phyloP scores from a whole-genome alignment of 2,329 filamentous ascomycete genomes.

The Paraphoma chrysanthemicola region DNA sequence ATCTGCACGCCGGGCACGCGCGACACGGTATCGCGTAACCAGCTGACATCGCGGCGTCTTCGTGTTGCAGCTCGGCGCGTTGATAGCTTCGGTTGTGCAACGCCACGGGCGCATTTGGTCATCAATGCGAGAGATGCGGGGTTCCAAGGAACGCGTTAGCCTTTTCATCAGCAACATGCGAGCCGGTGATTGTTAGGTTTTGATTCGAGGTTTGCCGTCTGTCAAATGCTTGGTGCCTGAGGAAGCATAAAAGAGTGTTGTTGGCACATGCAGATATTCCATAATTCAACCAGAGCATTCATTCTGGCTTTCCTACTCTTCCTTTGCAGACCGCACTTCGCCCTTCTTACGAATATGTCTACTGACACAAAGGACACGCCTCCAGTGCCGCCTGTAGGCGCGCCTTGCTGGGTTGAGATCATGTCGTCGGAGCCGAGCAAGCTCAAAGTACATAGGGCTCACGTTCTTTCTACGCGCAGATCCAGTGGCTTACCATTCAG shows the following conservation, averaged over 20 bases:
- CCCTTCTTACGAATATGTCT: constrained; percentile 8
- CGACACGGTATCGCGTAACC: background rate
- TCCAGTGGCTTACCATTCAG: background rate
- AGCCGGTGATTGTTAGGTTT: background rate
- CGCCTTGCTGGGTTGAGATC: constrained; percentile 31
- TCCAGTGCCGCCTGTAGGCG: constrained; percentile 12
- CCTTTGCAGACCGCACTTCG: background rate
- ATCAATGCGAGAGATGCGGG: background rate
- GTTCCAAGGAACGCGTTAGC: background rate
- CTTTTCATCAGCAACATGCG: background rate
- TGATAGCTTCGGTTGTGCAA: background rate
- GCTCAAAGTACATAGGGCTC: constrained; percentile 18
- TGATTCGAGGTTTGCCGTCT: too few relatives aligned
- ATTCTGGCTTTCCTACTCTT: background rate
- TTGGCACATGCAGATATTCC: background rate
- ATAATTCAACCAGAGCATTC: background rate
- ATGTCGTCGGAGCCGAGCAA: constrained; percentile 20
- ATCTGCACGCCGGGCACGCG: background rate
- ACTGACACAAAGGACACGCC: constrained; percentile 4
- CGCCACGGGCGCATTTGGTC: background rate
- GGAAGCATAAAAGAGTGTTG: background rate
- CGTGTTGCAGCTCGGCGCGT: constrained; percentile 1
- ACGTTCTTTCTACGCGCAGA: too few relatives aligned
- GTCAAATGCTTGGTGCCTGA: background rate
- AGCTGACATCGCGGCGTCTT: background rate